phyloP scores from a whole-genome alignment of 352 stramenopile genomes.

The Aphanomyces cochlioides region DNA sequence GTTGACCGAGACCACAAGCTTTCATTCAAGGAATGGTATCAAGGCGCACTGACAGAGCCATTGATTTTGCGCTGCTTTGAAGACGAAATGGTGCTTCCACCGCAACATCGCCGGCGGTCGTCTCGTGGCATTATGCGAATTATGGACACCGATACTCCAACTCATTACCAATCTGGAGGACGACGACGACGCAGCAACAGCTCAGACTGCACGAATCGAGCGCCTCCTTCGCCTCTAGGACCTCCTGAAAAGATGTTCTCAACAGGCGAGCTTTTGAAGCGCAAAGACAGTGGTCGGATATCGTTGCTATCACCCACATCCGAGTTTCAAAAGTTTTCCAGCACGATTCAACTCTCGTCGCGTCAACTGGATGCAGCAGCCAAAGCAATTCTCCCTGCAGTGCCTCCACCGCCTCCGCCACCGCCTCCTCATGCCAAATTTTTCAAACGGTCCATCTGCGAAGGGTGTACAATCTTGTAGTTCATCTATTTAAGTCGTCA shows the following conservation, averaged over 20 bases:
- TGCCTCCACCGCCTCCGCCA: neutral
- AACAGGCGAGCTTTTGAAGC: neutral
- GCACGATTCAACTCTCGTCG: slow-evolving; percentile 20
- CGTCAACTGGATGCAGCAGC: neutral
- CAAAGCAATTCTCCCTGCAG: neutral
- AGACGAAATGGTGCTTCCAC: slow-evolving; percentile 10
- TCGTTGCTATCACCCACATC: slow-evolving; percentile 25
- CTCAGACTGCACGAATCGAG: slow-evolving; percentile 17
- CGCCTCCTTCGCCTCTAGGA: neutral
- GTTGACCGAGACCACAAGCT: slow-evolving; percentile 27
- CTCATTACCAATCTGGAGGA: neutral
- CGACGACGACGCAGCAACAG: slow-evolving; percentile 26
- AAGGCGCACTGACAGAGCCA: slow-evolving; percentile 25
- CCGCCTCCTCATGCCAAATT: neutral
- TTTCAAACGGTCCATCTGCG: slow-evolving; percentile 19
- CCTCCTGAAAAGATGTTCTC: slow-evolving; percentile 16
- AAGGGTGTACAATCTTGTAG: slow-evolving; percentile 25
- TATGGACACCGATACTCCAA: neutral
- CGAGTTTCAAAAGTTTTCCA: slow-evolving; percentile 30
- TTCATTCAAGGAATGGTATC: slow-evolving; percentile 29
- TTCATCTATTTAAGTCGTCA: neutral
- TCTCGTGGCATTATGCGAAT: neutral
- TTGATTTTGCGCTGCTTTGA: slow-evolving; percentile 29
- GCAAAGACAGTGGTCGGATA: slow-evolving; percentile 27
- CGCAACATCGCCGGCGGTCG: slow-evolving; percentile 2